phyloP scores from a whole-genome alignment of 768 basidiomycete species.

The Mycena rebaudengoi region DNA sequence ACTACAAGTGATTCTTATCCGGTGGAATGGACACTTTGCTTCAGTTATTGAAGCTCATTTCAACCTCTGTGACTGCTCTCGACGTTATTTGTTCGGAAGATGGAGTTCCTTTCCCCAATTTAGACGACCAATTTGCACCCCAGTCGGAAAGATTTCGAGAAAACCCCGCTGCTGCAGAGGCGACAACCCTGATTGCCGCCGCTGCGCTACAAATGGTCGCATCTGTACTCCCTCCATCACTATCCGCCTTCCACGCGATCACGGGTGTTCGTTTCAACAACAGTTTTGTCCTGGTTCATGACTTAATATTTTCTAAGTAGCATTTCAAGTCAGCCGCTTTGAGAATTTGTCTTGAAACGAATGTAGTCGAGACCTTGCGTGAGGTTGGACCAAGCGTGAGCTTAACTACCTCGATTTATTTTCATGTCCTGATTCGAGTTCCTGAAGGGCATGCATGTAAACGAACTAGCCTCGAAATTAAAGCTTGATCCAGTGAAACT shows the following conservation, averaged over 20 bases:
- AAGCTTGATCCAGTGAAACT: not conserved
- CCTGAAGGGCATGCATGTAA: not conserved
- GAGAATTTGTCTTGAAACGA: constrained; percentile 27
- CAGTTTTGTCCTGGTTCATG: not conserved
- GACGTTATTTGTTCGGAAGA: no score
- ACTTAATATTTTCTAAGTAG: not conserved
- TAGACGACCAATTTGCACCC: not conserved
- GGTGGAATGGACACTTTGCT: no score
- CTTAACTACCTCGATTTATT: not conserved
- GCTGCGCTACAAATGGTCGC: not conserved
- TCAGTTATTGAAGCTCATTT: no score
- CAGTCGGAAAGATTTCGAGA: not conserved
- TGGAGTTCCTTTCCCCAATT: no score
- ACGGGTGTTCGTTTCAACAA: not conserved
- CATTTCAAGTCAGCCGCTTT: not conserved
- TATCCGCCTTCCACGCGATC: not conserved
- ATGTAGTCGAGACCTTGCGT: constrained; percentile 36
- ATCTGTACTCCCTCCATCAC: not conserved
- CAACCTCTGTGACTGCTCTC: no score
- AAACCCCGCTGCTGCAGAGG: not conserved
- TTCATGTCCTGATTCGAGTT: not conserved
- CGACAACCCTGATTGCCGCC: not conserved
- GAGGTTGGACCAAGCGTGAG: constrained; percentile 33
- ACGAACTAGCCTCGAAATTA: not conserved
- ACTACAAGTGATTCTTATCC: no score